These are phyloP conservation scores for Ambrosia artemisiifolia DNA, from an alignment of 129 eudicot genomes.

Conservation along the genomic window DNA sequence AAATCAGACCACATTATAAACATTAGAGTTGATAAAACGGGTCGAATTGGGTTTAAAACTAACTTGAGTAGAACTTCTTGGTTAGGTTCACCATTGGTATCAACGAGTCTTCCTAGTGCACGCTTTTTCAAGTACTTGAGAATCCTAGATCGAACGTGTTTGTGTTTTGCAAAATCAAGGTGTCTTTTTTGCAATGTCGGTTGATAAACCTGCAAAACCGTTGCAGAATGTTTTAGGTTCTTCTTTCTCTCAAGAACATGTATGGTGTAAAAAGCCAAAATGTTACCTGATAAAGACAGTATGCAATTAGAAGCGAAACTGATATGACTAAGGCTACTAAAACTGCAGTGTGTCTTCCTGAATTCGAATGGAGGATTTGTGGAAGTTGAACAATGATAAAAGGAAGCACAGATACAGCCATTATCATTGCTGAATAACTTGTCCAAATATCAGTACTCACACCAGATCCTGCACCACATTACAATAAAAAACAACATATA, in stretches of 20 bases:
- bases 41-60: constrained; percentile 12
- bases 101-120: constrained; percentile 57
- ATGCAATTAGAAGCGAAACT: constrained; percentile 40
- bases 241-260: background rate
- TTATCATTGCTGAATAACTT: constrained; percentile 60
- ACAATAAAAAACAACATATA: background rate
- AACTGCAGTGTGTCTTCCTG: constrained; percentile 44
- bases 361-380: constrained; percentile 37
- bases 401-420: constrained; percentile 64
- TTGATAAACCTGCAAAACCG: constrained; percentile 40
- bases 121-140: constrained; percentile 56
- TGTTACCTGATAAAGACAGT: constrained; percentile 63
- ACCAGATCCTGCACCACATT: constrained; percentile 37
- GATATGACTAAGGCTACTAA: constrained; percentile 61
- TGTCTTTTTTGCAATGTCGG: constrained; percentile 56
- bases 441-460: constrained; percentile 64
- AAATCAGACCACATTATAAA: background rate
- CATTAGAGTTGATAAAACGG: background rate
- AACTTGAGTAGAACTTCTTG: constrained; percentile 57
- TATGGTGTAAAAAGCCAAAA: background rate
- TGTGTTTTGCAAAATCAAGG: constrained; percentile 68
- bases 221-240: background rate
- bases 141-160: constrained; percentile 66
- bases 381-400: constrained; percentile 53
- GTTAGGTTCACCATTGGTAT: constrained; percentile 49